Percentiles rank a stretch among this genome's conserved stretches.
phyloP scores from a whole-genome alignment of 75 land plant genomes.

The Selaginella tamariscina region DNA sequence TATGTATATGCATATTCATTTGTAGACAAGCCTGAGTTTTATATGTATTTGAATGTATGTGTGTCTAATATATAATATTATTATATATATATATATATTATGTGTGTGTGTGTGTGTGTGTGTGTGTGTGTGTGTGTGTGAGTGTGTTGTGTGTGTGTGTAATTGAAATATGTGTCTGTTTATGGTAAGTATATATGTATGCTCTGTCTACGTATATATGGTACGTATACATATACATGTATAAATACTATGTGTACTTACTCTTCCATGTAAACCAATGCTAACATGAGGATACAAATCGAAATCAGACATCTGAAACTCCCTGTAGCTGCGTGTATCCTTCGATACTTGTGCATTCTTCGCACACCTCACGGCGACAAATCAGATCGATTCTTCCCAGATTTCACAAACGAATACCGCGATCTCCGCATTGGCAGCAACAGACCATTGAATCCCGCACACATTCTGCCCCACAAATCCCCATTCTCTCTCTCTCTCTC shows the following conservation, averaged over 20 bases:
- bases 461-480: no score
- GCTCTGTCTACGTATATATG: not conserved
- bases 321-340: conserved; percentile 13
- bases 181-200: not conserved
- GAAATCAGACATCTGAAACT: conserved; percentile 70
- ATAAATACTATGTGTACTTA: conserved; percentile 15
- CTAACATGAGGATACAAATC: conserved; percentile 47
- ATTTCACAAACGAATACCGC: no score
- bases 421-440: no score
- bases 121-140: no score
- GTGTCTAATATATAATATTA: not conserved
- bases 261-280: conserved; percentile 65
- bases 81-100: not conserved
- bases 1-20: conserved; percentile 3
- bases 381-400: no score
- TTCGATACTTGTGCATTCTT: no score
- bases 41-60: no score
- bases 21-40: not conserved
- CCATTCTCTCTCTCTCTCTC: no score
- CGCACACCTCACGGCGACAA: no score
- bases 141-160: not conserved
- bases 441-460: no score
- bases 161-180: not conserved
- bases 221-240: not conserved
- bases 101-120: no score